A percentile compares a stretch with the other conserved stretches of the same genome.
phyloP scores from a whole-genome alignment of 495 filamentous ascomycete species.

The Margaritispora aquatica region DNA sequence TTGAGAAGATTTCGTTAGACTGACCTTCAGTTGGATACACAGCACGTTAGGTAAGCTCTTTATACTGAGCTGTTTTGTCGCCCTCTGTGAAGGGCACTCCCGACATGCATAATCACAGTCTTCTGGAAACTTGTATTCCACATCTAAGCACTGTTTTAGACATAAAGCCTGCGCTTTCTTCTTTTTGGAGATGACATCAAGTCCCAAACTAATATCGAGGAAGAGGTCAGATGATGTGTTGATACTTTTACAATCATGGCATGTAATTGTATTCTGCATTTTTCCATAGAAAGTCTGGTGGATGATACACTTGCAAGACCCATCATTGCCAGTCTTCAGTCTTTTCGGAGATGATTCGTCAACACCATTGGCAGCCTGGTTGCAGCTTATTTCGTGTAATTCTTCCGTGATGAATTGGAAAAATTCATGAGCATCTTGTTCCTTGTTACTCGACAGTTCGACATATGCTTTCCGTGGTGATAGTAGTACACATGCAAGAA shows the following conservation, averaged over 20 bases:
- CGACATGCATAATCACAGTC: slow-evolving; percentile 76
- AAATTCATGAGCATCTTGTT: slow-evolving; percentile 94
- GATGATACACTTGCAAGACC: slow-evolving; percentile 73
- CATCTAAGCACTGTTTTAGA: slow-evolving; percentile 66
- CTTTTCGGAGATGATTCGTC: slow-evolving; percentile 32
- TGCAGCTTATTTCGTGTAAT: slow-evolving; percentile 62
- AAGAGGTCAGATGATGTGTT: slow-evolving; percentile 78
- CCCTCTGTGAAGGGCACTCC: slow-evolving; percentile 66
- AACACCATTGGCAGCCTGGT: slow-evolving; percentile 30
- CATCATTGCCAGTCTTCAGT: slow-evolving; percentile 25
- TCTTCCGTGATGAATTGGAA: slow-evolving; percentile 88
- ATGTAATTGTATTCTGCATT: slow-evolving; percentile 79
- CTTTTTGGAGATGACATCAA: slow-evolving; percentile 52
- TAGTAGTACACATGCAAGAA: slow-evolving; percentile 76
- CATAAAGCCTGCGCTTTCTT: slow-evolving; percentile 44
- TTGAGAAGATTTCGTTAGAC: slow-evolving; percentile 4
- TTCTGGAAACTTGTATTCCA: slow-evolving; percentile 74
- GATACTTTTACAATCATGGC: slow-evolving; percentile 70
- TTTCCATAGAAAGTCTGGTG: slow-evolving; percentile 87
- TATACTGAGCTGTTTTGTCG: slow-evolving; percentile 74
- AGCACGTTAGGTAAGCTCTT: slow-evolving; percentile 76
- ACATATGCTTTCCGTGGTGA: slow-evolving; percentile 54
- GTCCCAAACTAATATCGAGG: slow-evolving; percentile 76
- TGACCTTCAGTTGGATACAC: slow-evolving; percentile 87
- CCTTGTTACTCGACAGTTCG: slow-evolving; percentile 82